Conservation (phyloP, 2,329 filamentous ascomycete genomes). For the Grosmannia huntii region DNA sequence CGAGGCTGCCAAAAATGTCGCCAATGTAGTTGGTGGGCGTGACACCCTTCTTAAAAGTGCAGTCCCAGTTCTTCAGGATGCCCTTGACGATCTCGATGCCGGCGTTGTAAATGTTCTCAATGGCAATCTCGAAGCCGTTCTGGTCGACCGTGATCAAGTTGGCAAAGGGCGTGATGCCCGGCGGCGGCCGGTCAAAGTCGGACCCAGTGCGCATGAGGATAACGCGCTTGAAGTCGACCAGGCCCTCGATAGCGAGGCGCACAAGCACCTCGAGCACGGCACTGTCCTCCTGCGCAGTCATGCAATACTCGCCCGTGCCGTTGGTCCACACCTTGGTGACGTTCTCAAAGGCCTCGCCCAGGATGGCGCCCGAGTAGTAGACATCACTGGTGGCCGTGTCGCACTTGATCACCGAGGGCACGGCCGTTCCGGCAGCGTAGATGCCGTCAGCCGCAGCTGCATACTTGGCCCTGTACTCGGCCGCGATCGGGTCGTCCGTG, state of each 20-base stretch:
- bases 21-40: constrained; percentile 52
- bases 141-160: constrained; percentile 49
- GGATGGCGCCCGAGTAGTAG: constrained; percentile 51
- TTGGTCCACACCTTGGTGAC: constrained; percentile 54
- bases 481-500: constrained; percentile 34
- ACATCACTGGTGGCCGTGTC: constrained; percentile 60
- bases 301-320: constrained; percentile 54
- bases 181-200: constrained; percentile 59
- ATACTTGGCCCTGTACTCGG: constrained; percentile 43
- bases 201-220: constrained; percentile 56
- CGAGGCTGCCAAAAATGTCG: constrained; percentile 57
- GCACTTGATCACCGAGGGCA: constrained; percentile 48
- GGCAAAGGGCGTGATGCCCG: constrained; percentile 38
- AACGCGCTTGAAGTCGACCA: constrained; percentile 53
- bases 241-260: constrained; percentile 39
- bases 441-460: constrained; percentile 18
- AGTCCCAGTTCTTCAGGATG: constrained; percentile 48
- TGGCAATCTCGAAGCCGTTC: constrained; percentile 49
- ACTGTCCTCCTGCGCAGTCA: constrained; percentile 62
- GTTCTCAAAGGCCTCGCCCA: constrained; percentile 52
- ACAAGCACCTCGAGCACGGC: constrained; percentile 54
- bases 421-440: constrained; percentile 28
- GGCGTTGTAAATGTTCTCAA: constrained; percentile 53
- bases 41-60: constrained; percentile 44
- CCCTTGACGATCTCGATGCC: constrained; percentile 53